Evolutionary conservation across 352 stramenopile genomes (phyloP).

Genomic region (Chrysophaeum taylorii): DNA sequence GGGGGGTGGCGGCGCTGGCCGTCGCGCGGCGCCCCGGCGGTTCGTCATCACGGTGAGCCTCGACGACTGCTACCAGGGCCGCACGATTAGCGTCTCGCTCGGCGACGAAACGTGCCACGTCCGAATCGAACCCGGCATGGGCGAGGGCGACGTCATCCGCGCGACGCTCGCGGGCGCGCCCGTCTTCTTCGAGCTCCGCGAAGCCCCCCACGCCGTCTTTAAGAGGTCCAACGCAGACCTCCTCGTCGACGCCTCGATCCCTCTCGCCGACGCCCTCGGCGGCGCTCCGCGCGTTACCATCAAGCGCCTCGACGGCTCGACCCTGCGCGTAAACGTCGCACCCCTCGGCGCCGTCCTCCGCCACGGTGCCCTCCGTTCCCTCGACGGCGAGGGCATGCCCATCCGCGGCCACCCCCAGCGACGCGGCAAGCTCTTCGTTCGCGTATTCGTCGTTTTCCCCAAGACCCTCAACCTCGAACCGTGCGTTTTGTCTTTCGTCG

Average conservation of each 20-base stretch:
- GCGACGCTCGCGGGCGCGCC: not conserved
- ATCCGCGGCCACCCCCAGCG: not conserved
- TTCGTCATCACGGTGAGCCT: constrained; percentile 1
- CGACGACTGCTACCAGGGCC: not conserved
- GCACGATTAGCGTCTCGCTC: not conserved
- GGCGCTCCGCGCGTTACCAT: not conserved
- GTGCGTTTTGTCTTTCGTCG: too few species aligned
- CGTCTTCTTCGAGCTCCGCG: not conserved
- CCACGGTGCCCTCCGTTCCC: not conserved
- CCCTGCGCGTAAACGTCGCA: not conserved
- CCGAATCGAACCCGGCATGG: not conserved
- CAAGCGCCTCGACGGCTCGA: not conserved
- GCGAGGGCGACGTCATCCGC: not conserved
- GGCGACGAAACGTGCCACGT: not conserved
- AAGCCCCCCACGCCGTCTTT: not conserved
- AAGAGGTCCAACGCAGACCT: not conserved
- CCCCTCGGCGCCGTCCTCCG: not conserved
- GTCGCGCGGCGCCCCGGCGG: not conserved
- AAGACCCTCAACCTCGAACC: not conserved
- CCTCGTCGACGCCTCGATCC: not conserved
- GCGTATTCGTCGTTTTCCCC: not conserved
- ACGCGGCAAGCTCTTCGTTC: not conserved
- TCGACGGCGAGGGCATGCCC: constrained; percentile 8
- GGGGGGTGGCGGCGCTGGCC: too few species aligned
- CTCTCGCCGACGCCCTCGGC: not conserved